Evolutionary conservation across 371 early-diverging fungal genomes (phyloP).

Genomic region (Rhizopus delemar): DNA sequence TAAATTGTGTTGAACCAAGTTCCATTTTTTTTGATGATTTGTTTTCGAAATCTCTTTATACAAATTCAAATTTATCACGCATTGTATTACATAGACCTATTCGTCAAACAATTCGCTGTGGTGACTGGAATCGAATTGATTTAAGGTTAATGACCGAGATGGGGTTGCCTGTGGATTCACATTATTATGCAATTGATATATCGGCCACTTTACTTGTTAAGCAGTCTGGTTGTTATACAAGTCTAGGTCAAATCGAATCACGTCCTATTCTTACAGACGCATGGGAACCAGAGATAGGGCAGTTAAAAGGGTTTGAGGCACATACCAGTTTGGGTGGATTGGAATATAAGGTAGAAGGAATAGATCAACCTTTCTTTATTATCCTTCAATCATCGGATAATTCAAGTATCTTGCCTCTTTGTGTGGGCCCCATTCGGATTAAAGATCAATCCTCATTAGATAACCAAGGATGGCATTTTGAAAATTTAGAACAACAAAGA

Average conservation of each 20-base stretch:
- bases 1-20: not conserved
- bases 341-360: constrained; percentile 1
- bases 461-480: not conserved
- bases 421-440: constrained; percentile 9
- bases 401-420: not conserved
- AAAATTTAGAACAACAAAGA: not conserved
- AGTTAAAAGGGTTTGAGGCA: constrained; percentile 5
- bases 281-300: constrained; percentile 10
- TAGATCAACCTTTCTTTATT: constrained; percentile 3
- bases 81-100: constrained; percentile 23
- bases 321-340: constrained; percentile 4
- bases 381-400: constrained; percentile 2
- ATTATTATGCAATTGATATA: not conserved
- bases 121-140: constrained; percentile 20
- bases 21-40: not conserved
- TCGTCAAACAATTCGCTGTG: constrained; percentile 6
- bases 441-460: not conserved
- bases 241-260: not conserved
- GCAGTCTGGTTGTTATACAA: not conserved
- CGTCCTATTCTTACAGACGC: constrained; percentile 6
- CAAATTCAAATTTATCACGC: constrained; percentile 27
- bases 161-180: constrained; percentile 10
- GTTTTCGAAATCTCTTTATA: constrained; percentile 9
- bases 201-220: not conserved
- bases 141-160: constrained; percentile 20